A percentile compares a stretch with the other conserved stretches of the same genome.
These are phyloP conservation scores for Annulohypoxylon stygium DNA, from an alignment of 495 filamentous ascomycete species.

Conservation along the genomic window DNA sequence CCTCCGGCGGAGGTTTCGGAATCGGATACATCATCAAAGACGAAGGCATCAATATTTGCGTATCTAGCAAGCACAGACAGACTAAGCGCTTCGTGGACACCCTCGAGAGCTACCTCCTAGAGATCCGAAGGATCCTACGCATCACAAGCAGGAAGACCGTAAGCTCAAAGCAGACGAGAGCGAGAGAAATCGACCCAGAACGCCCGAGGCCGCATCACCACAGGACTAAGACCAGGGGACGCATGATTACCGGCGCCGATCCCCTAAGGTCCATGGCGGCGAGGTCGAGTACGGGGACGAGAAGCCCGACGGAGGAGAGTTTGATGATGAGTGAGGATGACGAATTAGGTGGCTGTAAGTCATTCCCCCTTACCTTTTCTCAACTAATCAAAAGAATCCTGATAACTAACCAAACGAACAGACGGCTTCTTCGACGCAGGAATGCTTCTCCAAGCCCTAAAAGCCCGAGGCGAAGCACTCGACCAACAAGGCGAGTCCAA, in stretches of 20 bases:
- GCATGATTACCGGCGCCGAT: conserved; percentile 64
- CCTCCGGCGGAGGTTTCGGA: conserved; percentile 93
- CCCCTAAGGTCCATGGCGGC: conserved; percentile 60
- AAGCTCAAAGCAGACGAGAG: conserved; percentile 52
- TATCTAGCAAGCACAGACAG: conserved; percentile 90
- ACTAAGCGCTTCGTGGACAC: conserved; percentile 91
- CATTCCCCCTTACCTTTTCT: conserved; percentile 10
- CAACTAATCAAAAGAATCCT: conserved; percentile 22
- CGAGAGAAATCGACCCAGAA: conserved; percentile 59
- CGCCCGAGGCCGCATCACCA: conserved; percentile 42
- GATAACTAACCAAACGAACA: conserved; percentile 51
- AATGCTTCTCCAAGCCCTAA: conserved; percentile 89
- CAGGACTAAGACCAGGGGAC: conserved; percentile 67
- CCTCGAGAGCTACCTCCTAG: conserved; percentile 87
- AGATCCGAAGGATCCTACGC: conserved; percentile 86
- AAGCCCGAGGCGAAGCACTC: conserved; percentile 64
- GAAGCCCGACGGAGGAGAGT: conserved; percentile 68
- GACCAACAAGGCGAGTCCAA: conserved; percentile 57
- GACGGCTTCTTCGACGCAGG: conserved; percentile 98
- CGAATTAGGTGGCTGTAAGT: conserved; percentile 92
- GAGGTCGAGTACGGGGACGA: conserved; percentile 56
- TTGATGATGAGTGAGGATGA: conserved; percentile 84
- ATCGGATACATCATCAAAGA: conserved; percentile 99
- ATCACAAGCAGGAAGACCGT: conserved; percentile 68
- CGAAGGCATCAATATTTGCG: conserved; percentile 90